Evolutionary conservation across 2,329 filamentous ascomycete species (phyloP), one percentile per base, ranked within the genome.

Genomic region (Dryadomyces quercivorus): DNA sequence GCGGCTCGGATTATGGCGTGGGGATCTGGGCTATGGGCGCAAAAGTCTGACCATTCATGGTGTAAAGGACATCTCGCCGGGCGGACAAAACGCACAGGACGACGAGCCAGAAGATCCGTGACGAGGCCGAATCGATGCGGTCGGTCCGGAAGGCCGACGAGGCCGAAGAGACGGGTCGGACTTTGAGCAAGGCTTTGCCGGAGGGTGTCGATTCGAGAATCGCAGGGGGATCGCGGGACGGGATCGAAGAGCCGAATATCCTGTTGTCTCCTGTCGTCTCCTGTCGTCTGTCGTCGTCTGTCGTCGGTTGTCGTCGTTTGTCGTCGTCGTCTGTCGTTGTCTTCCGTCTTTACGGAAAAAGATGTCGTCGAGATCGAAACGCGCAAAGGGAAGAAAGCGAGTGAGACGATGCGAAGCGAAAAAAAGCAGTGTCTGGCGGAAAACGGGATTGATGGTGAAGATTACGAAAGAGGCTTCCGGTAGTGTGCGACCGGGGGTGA

Each of bases 31-130:
- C 34, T 36, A 26, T 16, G 38, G 18, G 20, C 15, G 20, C n/a
- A n/a, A 34, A 26, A 26, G 16, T 31, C 44, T 18, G 36, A 45
- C 52, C 54, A 49, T 31, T 55, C 50, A 55, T 55, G 54, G 36
- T 55, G 54, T 36, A 36, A 31, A 44, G 22, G 13, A 26, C 54
- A 55, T 55, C 5, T 50, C 43, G 21, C n/a, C 20, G 9, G 40
- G 21, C 26, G 36, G 38, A 36, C 18, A 40, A 36, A 40, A 31
- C 18, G 26, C 18, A 16, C 26, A 7, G 10, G 18, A 50, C 15
- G 36, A 16, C 13, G 15, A 36, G 46, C 22, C 18, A 42, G 49
- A 16, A 18, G 43, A 40, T 16, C 10, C 15, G 36, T 36, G 21
- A 40, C 48, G 34, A 18, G 2, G 12, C 46, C 18, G 20, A 34